phyloP scores from a whole-genome alignment of 768 basidiomycete genomes.

The Rhodotorula toruloides region DNA sequence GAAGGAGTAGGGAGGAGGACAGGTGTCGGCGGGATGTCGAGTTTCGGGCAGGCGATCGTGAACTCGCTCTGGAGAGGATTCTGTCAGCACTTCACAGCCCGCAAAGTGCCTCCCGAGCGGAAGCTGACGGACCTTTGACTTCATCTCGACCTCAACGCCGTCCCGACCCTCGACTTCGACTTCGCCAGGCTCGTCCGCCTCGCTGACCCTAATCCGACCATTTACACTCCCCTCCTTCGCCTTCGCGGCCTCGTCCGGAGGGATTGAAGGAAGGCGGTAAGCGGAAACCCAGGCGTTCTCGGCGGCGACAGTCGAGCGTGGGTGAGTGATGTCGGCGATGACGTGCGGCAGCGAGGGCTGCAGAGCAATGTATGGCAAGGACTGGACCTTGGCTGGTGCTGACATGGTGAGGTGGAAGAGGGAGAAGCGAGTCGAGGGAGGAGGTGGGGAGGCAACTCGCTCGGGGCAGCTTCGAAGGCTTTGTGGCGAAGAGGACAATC shows the following conservation, averaged over 20 bases:
- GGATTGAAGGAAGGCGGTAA: slow-evolving; percentile 54
- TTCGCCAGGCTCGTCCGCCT: slow-evolving; percentile 53
- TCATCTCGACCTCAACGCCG: slow-evolving; percentile 49
- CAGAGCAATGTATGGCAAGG: slow-evolving; percentile 10
- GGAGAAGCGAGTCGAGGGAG: too few relatives aligned
- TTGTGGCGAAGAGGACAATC: too few relatives aligned
- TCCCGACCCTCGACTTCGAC: slow-evolving; percentile 53
- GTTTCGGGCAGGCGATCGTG: slow-evolving; percentile 52
- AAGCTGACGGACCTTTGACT: slow-evolving; percentile 33
- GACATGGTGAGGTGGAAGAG: too few relatives aligned
- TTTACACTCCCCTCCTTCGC: slow-evolving; percentile 52
- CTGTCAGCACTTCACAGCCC: not conserved
- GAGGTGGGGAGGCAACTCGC: too few relatives aligned
- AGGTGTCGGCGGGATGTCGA: slow-evolving; percentile 53
- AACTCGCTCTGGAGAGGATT: slow-evolving; percentile 47
- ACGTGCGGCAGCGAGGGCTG: slow-evolving; percentile 20
- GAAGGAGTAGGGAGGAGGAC: slow-evolving; percentile 52
- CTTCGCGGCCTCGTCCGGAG: not conserved
- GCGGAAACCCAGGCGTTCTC: slow-evolving; percentile 73
- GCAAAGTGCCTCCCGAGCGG: not conserved
- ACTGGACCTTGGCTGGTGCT: too few relatives aligned
- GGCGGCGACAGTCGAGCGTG: not conserved
- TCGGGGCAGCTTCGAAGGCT: too few relatives aligned
- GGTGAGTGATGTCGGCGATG: slow-evolving; percentile 4
- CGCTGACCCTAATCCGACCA: slow-evolving; percentile 56